phyloP scores from a whole-genome alignment of 768 basidiomycete species.

The Psilocybe subaeruginosa region DNA sequence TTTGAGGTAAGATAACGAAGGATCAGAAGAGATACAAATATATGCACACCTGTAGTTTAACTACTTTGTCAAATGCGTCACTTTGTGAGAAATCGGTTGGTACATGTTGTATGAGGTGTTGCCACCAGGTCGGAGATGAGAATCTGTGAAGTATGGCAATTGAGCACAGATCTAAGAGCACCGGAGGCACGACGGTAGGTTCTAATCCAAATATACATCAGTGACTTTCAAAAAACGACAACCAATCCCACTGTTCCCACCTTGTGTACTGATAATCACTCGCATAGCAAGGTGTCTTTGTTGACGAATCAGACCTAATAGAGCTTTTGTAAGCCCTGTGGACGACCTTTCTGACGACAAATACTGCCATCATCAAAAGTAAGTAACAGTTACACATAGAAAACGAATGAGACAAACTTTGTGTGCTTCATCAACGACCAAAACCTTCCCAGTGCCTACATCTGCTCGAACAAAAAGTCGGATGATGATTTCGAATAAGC shows the following conservation, averaged over 20 bases:
- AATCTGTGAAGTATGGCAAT: slow-evolving; percentile 72
- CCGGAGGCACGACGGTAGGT: slow-evolving; percentile 72
- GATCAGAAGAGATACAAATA: neutral
- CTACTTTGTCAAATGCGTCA: slow-evolving; percentile 69
- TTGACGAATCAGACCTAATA: slow-evolving; percentile 64
- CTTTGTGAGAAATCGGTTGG: slow-evolving; percentile 60
- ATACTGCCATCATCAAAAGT: slow-evolving; percentile 44
- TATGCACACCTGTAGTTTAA: slow-evolving; percentile 56
- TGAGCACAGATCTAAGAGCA: slow-evolving; percentile 68
- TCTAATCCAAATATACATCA: slow-evolving; percentile 39
- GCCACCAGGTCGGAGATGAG: slow-evolving; percentile 78
- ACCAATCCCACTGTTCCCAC: slow-evolving; percentile 29
- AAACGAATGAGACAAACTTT: slow-evolving; percentile 44
- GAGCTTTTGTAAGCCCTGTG: slow-evolving; percentile 57
- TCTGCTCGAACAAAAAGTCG: slow-evolving; percentile 66
- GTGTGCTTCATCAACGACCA: slow-evolving; percentile 78
- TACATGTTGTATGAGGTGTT: slow-evolving; percentile 68
- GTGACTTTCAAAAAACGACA: neutral
- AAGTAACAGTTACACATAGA: neutral
- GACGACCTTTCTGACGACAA: slow-evolving; percentile 48
- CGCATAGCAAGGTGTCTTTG: slow-evolving; percentile 76
- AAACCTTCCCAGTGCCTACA: slow-evolving; percentile 64
- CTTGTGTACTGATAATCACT: slow-evolving; percentile 77
- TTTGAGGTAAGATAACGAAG: neutral
- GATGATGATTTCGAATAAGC: slow-evolving; percentile 69